Evolutionary conservation across 169 alveolate genomes (phyloP), one percentile per base, ranked within the genome.

Genomic region (Plasmodium fragile): DNA sequence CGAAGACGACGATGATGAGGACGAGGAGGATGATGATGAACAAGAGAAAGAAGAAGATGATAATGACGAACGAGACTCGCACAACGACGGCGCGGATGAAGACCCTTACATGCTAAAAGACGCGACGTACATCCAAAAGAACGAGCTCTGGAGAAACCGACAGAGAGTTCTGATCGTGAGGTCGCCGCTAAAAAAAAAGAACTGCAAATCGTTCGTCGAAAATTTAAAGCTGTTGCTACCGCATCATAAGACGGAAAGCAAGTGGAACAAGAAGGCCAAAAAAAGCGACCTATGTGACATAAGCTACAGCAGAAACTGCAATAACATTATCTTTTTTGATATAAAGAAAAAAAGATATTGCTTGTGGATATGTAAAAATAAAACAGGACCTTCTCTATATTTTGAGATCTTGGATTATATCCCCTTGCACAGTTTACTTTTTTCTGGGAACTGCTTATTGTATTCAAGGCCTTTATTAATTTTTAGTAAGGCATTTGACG

Each of bases 301-400:
- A 59, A 95, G 98, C 72, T 98, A 78, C 41, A 39, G 71, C 41
- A 96, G 96, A 55, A 95, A 98, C 43, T 98, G 99, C 93, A 97
- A 98, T 92, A 97, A 98, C 92, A 98, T 97, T 65, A 95, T 98
- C 13, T 98, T 97, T 92, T 96, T 99, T 77, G 99, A 99, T 92
- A 95, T 98, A 55, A 96, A 99, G 82, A 98, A 97, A 94, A 95
- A 96, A 77, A 99, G 98, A 92, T 92, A 97, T 93, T 97, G 95
- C 72, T 82, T 99, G 95, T 98, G 99, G 99, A 92, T 99, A 39
- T 98, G 98, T 32, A 97, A 97, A 95, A 97, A 98, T 82, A 99
- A 99, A n/a, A 89, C 97, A 39, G 99, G 99, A 0, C 99, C 99
- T n/a, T 96, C 99, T 8, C 95, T 98, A 65, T 98, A 98, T 95